Conservation (phyloP, 2,329 filamentous ascomycete species). For the Ascosphaera acerosa region DNA sequence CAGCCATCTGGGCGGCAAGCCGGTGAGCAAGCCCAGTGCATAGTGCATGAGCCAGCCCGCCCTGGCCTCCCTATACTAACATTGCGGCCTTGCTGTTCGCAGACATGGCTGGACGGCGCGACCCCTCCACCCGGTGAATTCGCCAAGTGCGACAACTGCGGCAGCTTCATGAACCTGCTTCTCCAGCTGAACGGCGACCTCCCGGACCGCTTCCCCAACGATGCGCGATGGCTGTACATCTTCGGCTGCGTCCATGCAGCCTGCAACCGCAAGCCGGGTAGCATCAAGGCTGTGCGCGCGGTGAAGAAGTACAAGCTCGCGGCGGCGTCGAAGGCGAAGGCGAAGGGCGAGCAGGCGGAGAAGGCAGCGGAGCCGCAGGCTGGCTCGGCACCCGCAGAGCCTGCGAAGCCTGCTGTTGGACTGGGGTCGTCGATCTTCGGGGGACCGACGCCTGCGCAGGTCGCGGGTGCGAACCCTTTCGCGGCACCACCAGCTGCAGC, state of each 20-base stretch:
- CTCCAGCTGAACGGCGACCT: constrained; percentile 82
- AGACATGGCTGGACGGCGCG: constrained; percentile 65
- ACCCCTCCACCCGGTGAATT: constrained; percentile 48
- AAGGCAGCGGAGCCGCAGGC: constrained; percentile 6
- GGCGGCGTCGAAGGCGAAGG: constrained; percentile 9
- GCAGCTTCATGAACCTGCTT: constrained; percentile 55
- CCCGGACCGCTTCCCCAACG: constrained; percentile 59
- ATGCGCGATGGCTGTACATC: constrained; percentile 71
- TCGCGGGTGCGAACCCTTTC: constrained; percentile 29
- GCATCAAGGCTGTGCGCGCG: constrained; percentile 49
- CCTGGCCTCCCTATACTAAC: constrained; percentile 3
- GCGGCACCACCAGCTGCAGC: constrained; percentile 16
- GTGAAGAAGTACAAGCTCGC: constrained; percentile 25
- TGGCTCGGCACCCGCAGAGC: constrained; percentile 3
- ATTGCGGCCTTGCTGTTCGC: constrained; percentile 3
- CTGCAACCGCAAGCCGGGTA: constrained; percentile 63
- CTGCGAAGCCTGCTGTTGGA: constrained; percentile 12
- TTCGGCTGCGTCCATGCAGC: constrained; percentile 54
- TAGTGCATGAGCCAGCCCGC: too few relatives aligned
- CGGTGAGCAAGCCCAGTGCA: constrained; percentile 36
- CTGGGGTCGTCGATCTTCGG: constrained; percentile 38
- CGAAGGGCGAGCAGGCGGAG: constrained; percentile 6
- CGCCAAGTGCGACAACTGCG: constrained; percentile 71
- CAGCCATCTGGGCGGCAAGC: constrained; percentile 65
- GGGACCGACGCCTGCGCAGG: constrained; percentile 15